Base-by-base conservation (phyloP, 441 rosid species). In the Gossypium schwendimanii region DNA sequence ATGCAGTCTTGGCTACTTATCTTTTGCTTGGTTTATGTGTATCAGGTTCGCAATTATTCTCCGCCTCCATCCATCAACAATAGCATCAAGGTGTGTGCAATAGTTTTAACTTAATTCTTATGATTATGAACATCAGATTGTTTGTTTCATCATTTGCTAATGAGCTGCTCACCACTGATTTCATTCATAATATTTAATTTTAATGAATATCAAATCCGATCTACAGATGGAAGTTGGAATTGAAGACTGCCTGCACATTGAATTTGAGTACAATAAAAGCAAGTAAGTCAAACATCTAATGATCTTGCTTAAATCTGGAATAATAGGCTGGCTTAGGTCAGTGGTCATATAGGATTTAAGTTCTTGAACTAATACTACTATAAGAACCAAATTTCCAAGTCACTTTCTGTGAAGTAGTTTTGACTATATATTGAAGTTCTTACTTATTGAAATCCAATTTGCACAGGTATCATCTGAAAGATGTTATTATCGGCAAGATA, bases 151-250 rank as follows among this genome's bases (percentile, higher is more conserved):
- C 59, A 26, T 45, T 23, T 64, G 2, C 69, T 21, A 64, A 64
- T 47, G 28, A 72, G 76, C 33, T 54, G 44, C 52, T 31, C 23
- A 67, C 26, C 2, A 23, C 65, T 64, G 10, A 14, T 66, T 70
- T 24, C 33, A 28, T 59, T 80, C 23, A 23, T 45, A n/a, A 60
- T 57, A 39, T 57, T 33, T 70, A 39, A 41, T 23, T 23, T 55
- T 70, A 70, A 70, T 23, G 41, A 26, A 65, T 28, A 26, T 31
- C 68, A 28, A 24, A 69, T 69, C 65, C 47, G 41, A 80, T 76
- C 50, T 79, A 72, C 82, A 93, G 97, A 93, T 96, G 99, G 99
- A 96, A 90, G 98, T 96, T 65, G 99, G 99, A 67, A 93, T 96
- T 3, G 98, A 93, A 81, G 98, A 96, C 67, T 96, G 99, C 78